A percentile compares a stretch with the other conserved stretches of the same genome.
Evolutionary conservation across 371 early-diverging fungal genomes (phyloP).

Genomic region (Mucor ambiguus): DNA sequence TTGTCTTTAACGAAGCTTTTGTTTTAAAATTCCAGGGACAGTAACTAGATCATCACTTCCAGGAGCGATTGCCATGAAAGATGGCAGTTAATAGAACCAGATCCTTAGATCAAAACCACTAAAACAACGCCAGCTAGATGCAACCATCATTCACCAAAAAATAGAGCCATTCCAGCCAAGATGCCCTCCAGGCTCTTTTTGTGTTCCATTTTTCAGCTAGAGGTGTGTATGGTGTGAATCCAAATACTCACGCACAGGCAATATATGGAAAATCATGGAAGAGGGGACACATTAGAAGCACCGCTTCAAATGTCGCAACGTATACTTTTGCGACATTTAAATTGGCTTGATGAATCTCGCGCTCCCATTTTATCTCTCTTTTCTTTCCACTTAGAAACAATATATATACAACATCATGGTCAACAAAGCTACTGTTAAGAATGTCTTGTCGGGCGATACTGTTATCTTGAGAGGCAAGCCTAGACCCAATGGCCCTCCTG

Average conservation of each 20-base stretch:
- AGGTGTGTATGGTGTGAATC: not conserved
- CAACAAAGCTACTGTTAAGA: conserved; percentile 76
- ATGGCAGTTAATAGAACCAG: too few relatives aligned
- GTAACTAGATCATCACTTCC: not conserved
- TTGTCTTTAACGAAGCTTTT: not conserved
- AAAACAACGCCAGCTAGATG: too few relatives aligned
- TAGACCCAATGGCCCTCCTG: conserved; percentile 80
- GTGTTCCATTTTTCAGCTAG: not conserved
- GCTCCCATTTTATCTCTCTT: not conserved
- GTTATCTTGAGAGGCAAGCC: conserved; percentile 84
- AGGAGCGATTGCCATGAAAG: not conserved
- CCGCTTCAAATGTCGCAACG: conserved; percentile 3
- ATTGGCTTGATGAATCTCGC: conserved; percentile 1
- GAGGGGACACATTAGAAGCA: not conserved
- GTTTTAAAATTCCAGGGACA: not conserved
- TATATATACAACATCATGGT: conserved; percentile 13
- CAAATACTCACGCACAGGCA: conserved; percentile 3
- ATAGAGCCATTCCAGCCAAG: too few relatives aligned
- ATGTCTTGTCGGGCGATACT: conserved; percentile 90
- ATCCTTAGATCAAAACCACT: too few relatives aligned
- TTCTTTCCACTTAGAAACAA: not conserved
- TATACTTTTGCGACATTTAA: not conserved
- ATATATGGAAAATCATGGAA: not conserved
- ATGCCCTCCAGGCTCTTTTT: not conserved
- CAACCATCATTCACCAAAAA: too few relatives aligned